These are phyloP conservation scores for Colletotrichum limetticola DNA, from an alignment of 2,329 filamentous ascomycete species.

Conservation along the genomic window DNA sequence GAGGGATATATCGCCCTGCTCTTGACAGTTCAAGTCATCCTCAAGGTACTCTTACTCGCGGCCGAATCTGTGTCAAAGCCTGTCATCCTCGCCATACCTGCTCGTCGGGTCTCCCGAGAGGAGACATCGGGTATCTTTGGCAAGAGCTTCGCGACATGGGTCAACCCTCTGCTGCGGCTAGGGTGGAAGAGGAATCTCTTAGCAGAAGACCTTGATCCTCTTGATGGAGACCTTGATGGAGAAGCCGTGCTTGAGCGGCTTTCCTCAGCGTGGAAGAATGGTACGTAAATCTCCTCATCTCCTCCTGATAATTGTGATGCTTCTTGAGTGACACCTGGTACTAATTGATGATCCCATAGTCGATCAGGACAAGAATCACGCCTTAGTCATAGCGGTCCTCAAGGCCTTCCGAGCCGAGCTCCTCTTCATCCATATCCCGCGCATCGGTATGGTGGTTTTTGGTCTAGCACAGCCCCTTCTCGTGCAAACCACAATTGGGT, in stretches of 20 bases:
- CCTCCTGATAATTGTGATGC: no score
- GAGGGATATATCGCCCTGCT: not conserved
- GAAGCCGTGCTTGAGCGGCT: not conserved
- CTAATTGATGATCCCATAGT: not conserved
- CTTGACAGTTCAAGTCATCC: not conserved
- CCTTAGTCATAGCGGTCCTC: not conserved
- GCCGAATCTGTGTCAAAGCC: not conserved
- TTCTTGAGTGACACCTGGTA: not conserved
- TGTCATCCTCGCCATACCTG: not conserved
- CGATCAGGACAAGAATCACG: not conserved
- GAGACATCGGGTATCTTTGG: slow-evolving; percentile 13
- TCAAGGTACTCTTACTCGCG: not conserved
- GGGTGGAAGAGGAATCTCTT: slow-evolving; percentile 8
- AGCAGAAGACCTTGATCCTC: slow-evolving; percentile 11
- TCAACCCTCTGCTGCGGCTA: slow-evolving; percentile 2
- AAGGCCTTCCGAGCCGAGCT: slow-evolving; percentile 37
- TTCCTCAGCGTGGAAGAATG: not conserved
- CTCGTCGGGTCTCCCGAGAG: not conserved
- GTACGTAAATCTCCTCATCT: not conserved
- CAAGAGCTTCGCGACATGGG: slow-evolving; percentile 8
- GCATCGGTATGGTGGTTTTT: slow-evolving; percentile 48
- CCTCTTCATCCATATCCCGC: slow-evolving; percentile 41
- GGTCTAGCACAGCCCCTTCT: slow-evolving; percentile 58
- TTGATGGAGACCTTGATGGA: slow-evolving; percentile 7
- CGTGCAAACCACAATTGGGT: slow-evolving; percentile 41